phyloP scores from a whole-genome alignment of 1,284 basidiomycete species.

The Apiotrichum laibachii region DNA sequence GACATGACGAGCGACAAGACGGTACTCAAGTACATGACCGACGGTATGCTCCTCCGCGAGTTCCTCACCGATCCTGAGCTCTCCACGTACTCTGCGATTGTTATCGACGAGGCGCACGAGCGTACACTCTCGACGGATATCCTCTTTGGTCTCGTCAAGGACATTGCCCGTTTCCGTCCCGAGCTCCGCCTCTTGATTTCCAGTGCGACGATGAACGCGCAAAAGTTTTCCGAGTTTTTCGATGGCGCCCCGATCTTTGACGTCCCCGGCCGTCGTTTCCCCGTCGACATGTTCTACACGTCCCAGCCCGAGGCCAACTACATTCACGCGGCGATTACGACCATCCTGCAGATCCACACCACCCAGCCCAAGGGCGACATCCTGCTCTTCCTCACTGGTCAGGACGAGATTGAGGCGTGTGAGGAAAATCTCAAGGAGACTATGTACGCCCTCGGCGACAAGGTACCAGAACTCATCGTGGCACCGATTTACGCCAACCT shows the following conservation, averaged over 20 bases:
- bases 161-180: slow-evolving; percentile 93
- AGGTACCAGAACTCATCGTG: slow-evolving; percentile 88
- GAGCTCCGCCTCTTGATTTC: slow-evolving; percentile 89
- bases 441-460: slow-evolving; percentile 88
- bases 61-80: slow-evolving; percentile 94
- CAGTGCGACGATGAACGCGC: slow-evolving; percentile 93
- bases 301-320: slow-evolving; percentile 98
- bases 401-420: slow-evolving; percentile 98
- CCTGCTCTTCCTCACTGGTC: slow-evolving; percentile 94
- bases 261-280: slow-evolving; percentile 94
- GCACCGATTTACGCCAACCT: slow-evolving; percentile 98
- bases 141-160: slow-evolving; percentile 94
- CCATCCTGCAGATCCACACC: slow-evolving; percentile 98
- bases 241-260: slow-evolving; percentile 91
- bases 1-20: slow-evolving; percentile 99
- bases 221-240: slow-evolving; percentile 94
- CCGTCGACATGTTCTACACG: slow-evolving; percentile 98
- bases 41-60: slow-evolving; percentile 94
- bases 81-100: slow-evolving; percentile 84
- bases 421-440: slow-evolving; percentile 96
- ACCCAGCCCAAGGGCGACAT: slow-evolving; percentile 99
- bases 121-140: slow-evolving; percentile 94
- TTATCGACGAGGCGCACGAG: slow-evolving; percentile 97
- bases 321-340: slow-evolving; percentile 96
- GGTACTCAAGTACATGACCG: slow-evolving; percentile 96